A percentile compares a stretch with the other conserved stretches of the same genome.
Conservation (phyloP, 306 rosid species). For the Betula pendula region DNA sequence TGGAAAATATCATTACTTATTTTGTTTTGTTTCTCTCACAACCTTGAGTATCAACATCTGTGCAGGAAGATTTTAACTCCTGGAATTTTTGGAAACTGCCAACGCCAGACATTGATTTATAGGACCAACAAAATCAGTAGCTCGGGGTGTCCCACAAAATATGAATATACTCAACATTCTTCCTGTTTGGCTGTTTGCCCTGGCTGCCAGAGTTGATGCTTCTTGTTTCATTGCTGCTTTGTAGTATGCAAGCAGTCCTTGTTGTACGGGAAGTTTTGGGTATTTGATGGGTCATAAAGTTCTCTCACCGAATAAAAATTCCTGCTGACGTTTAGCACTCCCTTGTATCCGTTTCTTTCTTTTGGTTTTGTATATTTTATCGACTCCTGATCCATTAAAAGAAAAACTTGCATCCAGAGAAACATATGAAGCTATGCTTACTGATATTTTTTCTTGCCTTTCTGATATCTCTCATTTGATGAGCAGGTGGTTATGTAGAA, state of each 20-base stretch:
- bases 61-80: slow-evolving; percentile 89
- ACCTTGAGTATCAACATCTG: slow-evolving; percentile 12
- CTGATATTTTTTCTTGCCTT: neutral
- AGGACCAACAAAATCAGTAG: neutral
- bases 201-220: slow-evolving; percentile 25
- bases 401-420: neutral
- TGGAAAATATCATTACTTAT: too few relatives aligned
- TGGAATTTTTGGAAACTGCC: slow-evolving; percentile 95
- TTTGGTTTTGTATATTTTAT: neutral
- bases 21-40: slow-evolving; percentile 1
- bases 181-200: neutral
- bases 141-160: neutral
- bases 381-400: neutral
- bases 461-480: neutral
- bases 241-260: neutral
- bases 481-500: neutral
- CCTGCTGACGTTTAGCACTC: neutral
- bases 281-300: neutral
- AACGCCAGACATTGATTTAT: slow-evolving; percentile 53
- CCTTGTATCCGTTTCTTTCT: neutral
- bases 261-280: neutral
- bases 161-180: neutral
- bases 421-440: neutral
- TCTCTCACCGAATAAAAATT: neutral
- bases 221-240: neutral